Base-by-base conservation (phyloP, 2,329 filamentous ascomycete species). In the Seiridium cupressi region DNA sequence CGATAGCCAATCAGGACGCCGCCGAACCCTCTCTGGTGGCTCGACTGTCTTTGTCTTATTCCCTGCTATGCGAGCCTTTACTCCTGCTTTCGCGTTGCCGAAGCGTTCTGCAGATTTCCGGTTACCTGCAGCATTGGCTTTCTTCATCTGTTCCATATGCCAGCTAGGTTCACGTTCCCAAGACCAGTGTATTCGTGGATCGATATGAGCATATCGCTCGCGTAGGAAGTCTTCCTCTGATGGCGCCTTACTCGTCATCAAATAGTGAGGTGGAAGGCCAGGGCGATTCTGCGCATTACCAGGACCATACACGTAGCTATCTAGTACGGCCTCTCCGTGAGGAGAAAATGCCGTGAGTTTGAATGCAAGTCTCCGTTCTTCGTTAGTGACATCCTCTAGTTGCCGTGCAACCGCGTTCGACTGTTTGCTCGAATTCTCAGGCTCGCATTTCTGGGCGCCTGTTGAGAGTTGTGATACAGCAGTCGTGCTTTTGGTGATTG, bases 141-240 rank as follows among this genome's bases (percentile, higher is more conserved):
- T 84, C 1, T 69, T 66, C 40, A 77, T 73, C 61, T 86, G 87
- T 13, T 70, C 68, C 11, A 65, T 68, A 55, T 78, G 72, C 83
- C 83, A 86, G 18, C 72, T 70, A 3, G 76, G 66, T 0, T 80
- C 76, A 49, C 76, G 75, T 2, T 72, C 72, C 49, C 79, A 75
- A 1, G 75, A 75, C 71, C 77, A 80, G 56, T 84, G 80, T 1
- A 80, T 74, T 1, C 78, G 77, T 0, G 84, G 84, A 66, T 88
- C 81, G 3, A 84, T 73, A 53, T 77, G 72, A 1, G 76, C 71
- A 63, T 77, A 86, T 26, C 18, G 5, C 76, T 62, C 32, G 73
- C 74, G 35, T 72, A 69, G 35, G 62, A 62, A 1, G 61, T 66
- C n/a, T 9, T 64, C 64, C 35, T 65, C 58, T 18, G 55, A 44